phyloP scores from a whole-genome alignment of 768 basidiomycete genomes.

The Favolaschia claudopus region DNA sequence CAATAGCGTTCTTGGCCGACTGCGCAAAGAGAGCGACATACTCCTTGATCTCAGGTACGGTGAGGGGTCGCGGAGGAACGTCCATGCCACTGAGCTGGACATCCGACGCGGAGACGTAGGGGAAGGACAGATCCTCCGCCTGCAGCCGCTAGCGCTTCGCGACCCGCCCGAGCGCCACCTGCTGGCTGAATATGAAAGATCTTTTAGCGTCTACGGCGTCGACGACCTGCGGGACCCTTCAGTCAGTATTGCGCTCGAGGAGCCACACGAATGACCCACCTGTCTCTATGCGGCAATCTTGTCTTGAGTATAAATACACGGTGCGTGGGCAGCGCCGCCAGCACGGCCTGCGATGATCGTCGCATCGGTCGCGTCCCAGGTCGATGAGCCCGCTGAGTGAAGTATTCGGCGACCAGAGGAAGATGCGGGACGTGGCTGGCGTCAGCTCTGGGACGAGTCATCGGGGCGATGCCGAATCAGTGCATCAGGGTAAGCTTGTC shows the following conservation, averaged over 20 bases:
- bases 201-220: slow-evolving; percentile 61
- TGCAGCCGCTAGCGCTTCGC: slow-evolving; percentile 43
- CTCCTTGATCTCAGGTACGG: slow-evolving; percentile 56
- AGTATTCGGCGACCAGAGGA: slow-evolving; percentile 52
- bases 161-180: slow-evolving; percentile 63
- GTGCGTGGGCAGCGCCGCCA: slow-evolving; percentile 57
- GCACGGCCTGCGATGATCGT: slow-evolving; percentile 59
- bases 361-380: slow-evolving; percentile 65
- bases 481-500: slow-evolving; percentile 53
- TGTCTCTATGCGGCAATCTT: slow-evolving; percentile 67
- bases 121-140: slow-evolving; percentile 43
- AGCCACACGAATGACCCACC: slow-evolving; percentile 37
- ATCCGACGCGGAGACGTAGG: slow-evolving; percentile 42
- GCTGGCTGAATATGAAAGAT: slow-evolving; percentile 59
- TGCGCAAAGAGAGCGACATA: slow-evolving; percentile 56
- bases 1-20: slow-evolving; percentile 59
- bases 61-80: slow-evolving; percentile 49
- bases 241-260: not conserved
- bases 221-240: slow-evolving; percentile 54
- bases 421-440: slow-evolving; percentile 18
- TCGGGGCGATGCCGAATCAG: slow-evolving; percentile 61
- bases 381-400: slow-evolving; percentile 51
- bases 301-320: slow-evolving; percentile 70
- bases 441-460: slow-evolving; percentile 47
- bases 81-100: slow-evolving; percentile 30